phyloP scores from a whole-genome alignment of 495 filamentous ascomycete genomes.

The Penicillium malachiteum region DNA sequence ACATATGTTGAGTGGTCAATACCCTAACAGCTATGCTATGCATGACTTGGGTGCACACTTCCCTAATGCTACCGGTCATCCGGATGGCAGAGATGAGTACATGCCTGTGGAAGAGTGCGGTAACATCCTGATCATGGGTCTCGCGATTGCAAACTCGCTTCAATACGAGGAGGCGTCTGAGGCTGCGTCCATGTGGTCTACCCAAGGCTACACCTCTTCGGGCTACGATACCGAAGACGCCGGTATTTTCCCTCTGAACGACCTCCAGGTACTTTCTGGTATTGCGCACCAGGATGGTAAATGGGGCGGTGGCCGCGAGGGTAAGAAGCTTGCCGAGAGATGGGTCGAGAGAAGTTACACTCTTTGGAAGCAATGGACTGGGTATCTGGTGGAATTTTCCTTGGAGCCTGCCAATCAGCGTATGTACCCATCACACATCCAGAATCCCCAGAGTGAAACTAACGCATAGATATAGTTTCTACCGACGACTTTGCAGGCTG shows the following conservation, averaged over 20 bases:
- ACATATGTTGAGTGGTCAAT: slow-evolving; percentile 87
- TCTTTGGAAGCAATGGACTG: slow-evolving; percentile 92
- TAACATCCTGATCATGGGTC: slow-evolving; percentile 93
- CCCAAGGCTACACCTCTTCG: slow-evolving; percentile 26
- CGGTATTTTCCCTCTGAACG: slow-evolving; percentile 42
- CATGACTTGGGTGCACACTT: slow-evolving; percentile 89
- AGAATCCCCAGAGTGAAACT: background rate
- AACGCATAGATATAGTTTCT: slow-evolving; percentile 46
- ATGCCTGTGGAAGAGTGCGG: slow-evolving; percentile 98
- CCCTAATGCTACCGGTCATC: slow-evolving; percentile 88
- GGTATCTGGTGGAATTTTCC: slow-evolving; percentile 83
- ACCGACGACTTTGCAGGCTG: slow-evolving; percentile 97
- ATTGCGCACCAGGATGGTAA: slow-evolving; percentile 50
- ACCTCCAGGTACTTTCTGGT: slow-evolving; percentile 42
- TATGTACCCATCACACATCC: slow-evolving; percentile 31
- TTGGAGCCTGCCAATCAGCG: slow-evolving; percentile 82
- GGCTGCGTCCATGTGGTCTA: slow-evolving; percentile 52
- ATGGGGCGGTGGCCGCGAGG: slow-evolving; percentile 51
- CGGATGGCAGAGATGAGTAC: slow-evolving; percentile 85
- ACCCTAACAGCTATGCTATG: slow-evolving; percentile 88
- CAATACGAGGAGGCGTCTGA: slow-evolving; percentile 62
- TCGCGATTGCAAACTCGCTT: slow-evolving; percentile 80
- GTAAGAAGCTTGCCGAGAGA: slow-evolving; percentile 49
- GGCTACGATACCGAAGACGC: slow-evolving; percentile 16
- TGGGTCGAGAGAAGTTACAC: slow-evolving; percentile 67